phyloP scores from a whole-genome alignment of 2,329 filamentous ascomycete genomes.

The Pleomassaria siparia region DNA sequence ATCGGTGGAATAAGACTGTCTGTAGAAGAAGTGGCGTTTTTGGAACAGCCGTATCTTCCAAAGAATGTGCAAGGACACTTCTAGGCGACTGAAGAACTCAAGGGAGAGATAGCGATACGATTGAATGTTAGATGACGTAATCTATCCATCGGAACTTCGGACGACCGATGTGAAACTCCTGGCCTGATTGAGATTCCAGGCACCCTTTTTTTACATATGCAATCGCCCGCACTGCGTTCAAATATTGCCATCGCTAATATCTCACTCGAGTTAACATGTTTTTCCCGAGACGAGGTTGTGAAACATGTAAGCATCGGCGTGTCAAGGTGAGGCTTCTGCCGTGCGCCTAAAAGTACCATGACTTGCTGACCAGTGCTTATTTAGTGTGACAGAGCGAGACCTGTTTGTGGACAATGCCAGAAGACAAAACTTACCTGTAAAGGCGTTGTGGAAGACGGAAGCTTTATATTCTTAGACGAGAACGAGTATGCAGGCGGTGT shows the following conservation, averaged over 20 bases:
- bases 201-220: too few species aligned
- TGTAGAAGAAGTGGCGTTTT: background rate
- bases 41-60: background rate
- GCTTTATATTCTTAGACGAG: background rate
- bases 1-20: background rate
- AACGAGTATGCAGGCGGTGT: background rate
- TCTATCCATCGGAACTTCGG: too few species aligned
- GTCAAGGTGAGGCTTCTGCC: background rate
- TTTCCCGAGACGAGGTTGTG: background rate
- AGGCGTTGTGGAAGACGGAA: conserved; percentile 1
- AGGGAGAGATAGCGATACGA: background rate
- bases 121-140: background rate
- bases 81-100: background rate
- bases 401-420: background rate
- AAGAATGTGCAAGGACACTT: background rate
- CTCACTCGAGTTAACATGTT: background rate
- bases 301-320: background rate
- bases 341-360: background rate
- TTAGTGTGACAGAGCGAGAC: background rate
- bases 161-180: background rate
- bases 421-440: background rate
- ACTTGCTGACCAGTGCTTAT: background rate
- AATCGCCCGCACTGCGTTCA: too few species aligned
- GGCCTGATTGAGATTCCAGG: background rate
- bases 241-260: background rate